phyloP scores from a whole-genome alignment of 306 rosid species.

The Oemleria cerasiformis region DNA sequence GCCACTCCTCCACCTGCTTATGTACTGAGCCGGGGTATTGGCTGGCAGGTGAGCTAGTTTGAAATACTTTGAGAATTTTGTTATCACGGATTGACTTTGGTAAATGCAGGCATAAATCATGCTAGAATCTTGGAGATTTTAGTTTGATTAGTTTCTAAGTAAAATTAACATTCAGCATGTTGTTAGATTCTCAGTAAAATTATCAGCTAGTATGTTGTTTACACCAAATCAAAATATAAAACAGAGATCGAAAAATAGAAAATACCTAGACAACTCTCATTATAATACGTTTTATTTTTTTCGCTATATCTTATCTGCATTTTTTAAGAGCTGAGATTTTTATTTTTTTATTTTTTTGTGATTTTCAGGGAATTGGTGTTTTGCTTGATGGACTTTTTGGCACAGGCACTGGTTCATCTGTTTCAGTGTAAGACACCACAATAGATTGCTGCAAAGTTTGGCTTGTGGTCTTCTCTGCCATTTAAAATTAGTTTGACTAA shows the following conservation, averaged over 20 bases:
- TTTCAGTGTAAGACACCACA: conserved; percentile 77
- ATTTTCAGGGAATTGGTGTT: conserved; percentile 73
- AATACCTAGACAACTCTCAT: neutral
- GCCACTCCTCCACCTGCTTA: conserved; percentile 99
- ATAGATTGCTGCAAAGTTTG: conserved; percentile 13
- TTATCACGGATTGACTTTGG: neutral
- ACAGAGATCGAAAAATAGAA: neutral
- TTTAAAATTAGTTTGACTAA: conserved; percentile 18
- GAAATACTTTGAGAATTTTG: neutral
- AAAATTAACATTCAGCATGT: too few species aligned
- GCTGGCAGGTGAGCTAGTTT: conserved; percentile 79
- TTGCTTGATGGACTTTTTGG: conserved; percentile 91
- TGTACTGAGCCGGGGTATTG: conserved; percentile 96
- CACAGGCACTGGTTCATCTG: conserved; percentile 83
- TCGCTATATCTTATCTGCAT: neutral
- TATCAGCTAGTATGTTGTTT: too few species aligned
- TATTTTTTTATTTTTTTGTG: neutral
- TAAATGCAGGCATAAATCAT: neutral
- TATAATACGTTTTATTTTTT: too few species aligned
- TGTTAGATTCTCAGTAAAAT: too few species aligned
- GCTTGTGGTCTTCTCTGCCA: conserved; percentile 1
- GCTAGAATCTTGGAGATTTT: neutral
- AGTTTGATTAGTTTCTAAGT: too few species aligned
- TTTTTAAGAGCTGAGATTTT: conserved; percentile 2
- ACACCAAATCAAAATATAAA: too few species aligned